These are phyloP conservation scores for Mychonastes homosphaera DNA, from an alignment of 139 green algal species.

Conservation along the genomic window DNA sequence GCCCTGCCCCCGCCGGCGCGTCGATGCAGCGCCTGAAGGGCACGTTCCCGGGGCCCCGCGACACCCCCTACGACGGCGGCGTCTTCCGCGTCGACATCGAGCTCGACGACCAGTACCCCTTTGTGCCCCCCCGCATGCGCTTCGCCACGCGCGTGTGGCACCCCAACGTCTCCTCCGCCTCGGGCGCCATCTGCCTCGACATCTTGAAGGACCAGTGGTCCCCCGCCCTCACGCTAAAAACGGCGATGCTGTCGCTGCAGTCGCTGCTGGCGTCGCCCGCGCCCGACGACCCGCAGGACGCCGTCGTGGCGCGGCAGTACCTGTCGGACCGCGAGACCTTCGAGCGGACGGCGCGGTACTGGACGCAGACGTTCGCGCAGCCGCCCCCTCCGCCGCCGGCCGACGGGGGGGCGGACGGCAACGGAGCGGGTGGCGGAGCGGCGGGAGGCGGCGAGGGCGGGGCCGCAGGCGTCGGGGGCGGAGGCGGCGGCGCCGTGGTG, in stretches of 20 bases:
- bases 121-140: conserved; percentile 95
- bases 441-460: too few relatives aligned
- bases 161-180: conserved; percentile 93
- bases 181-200: conserved; percentile 93
- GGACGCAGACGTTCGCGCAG: conserved; percentile 41
- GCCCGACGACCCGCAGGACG: conserved; percentile 92
- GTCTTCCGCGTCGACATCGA: conserved; percentile 75
- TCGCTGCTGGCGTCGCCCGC: conserved; percentile 83
- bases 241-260: conserved; percentile 89
- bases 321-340: conserved; percentile 49
- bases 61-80: conserved; percentile 80
- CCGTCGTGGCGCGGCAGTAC: conserved; percentile 89
- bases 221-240: conserved; percentile 97
- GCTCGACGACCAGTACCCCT: conserved; percentile 84
- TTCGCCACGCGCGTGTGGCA: conserved; percentile 88
- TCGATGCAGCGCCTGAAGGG: conserved; percentile 60
- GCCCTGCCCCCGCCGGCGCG: conserved; percentile 1
- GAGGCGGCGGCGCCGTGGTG: background rate
- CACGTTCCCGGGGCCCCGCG: conserved; percentile 62
- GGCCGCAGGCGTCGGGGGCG: background rate
- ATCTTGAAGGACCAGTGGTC: conserved; percentile 98
- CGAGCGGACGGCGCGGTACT: conserved; percentile 46
- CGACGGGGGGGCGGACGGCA: too few relatives aligned
- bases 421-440: too few relatives aligned
- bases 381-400: conserved; percentile 16